Conservation (phyloP, 306 rosid species). For the Lagenaria siceraria region DNA sequence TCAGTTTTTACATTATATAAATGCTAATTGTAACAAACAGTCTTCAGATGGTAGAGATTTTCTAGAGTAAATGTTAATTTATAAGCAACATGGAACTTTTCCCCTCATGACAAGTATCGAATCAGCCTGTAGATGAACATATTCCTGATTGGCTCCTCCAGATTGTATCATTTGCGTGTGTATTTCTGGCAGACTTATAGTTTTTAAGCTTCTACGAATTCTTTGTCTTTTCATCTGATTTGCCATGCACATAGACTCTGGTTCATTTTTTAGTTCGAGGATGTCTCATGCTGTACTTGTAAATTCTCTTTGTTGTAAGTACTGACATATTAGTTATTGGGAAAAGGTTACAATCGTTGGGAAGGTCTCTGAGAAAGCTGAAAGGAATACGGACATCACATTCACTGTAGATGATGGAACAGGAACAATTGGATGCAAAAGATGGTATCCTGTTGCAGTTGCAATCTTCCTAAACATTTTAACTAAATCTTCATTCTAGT, state of each 20-base stretch:
- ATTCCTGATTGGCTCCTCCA: neutral
- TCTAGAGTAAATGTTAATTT: neutral
- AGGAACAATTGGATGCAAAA: slow-evolving; percentile 63
- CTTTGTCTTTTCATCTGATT: neutral
- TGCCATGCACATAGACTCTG: neutral
- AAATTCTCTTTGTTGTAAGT: neutral
- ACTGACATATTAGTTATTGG: neutral
- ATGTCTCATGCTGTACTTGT: neutral
- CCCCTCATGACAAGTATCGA: neutral
- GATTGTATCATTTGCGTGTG: neutral
- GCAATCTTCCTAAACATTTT: neutral
- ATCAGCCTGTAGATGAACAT: neutral
- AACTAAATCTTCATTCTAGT: neutral
- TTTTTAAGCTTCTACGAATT: neutral
- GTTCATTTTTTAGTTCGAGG: neutral
- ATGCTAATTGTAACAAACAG: neutral
- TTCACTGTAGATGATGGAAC: slow-evolving; percentile 78
- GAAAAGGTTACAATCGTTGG: slow-evolving; percentile 44
- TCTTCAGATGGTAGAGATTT: too few relatives aligned
- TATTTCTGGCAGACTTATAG: neutral
- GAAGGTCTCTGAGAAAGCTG: slow-evolving; percentile 58
- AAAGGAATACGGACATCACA: slow-evolving; percentile 58
- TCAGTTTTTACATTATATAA: neutral
- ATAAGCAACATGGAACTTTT: neutral
- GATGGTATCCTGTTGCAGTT: slow-evolving; percentile 48